Base-by-base conservation (phyloP, 768 basidiomycete species). In the Kwoniella pini region DNA sequence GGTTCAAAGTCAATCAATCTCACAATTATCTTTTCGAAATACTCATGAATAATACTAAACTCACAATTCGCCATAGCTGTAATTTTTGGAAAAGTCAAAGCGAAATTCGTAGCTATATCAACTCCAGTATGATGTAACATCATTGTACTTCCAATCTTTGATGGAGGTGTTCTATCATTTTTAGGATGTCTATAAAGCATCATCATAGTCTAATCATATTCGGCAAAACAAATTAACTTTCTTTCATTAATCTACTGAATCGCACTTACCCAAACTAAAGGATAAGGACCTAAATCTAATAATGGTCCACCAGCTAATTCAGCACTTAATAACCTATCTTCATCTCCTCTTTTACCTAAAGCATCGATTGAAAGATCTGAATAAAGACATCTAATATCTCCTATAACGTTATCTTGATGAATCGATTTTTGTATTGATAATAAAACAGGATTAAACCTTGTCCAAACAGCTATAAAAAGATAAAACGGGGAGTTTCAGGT, bases 201-300 rank as follows among this genome's bases (percentile, higher is more conserved):
- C 56, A 71, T 68, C 51, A 74, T 48, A 1, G 64, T 51, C 63
- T 65, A 54, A 22, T 12, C 4, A 43, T 33, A 24, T 0, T 15
- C 13, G 1, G 61, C 26, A 54, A 43, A n/a, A 39, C n/a, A 15
- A 27, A 17, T 50, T 31, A 11, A 10, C 12, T 46, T 17, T 19
- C 17, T 48, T 19, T 19, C 40, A 9, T 21, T 15, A 21, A 6
- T 19, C 13, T n/a, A n/a, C n/a, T n/a, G n/a, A n/a, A n/a, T n/a
- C 24, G 17, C 2, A 63, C 69, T 54, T 44, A 67, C 59, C 65
- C 64, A 71, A 4, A 68, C 58, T 43, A 70, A 40, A 4, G 65
- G 59, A 54, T 68, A 72, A 19, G 71, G 69, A 33, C 78, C 79
- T 10, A 80, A 60, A 60, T 80, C 79, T 19, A 79, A 64, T 6